Conservation (phyloP, 345 rosid genomes). For the Bruguiera gymnorhiza region DNA sequence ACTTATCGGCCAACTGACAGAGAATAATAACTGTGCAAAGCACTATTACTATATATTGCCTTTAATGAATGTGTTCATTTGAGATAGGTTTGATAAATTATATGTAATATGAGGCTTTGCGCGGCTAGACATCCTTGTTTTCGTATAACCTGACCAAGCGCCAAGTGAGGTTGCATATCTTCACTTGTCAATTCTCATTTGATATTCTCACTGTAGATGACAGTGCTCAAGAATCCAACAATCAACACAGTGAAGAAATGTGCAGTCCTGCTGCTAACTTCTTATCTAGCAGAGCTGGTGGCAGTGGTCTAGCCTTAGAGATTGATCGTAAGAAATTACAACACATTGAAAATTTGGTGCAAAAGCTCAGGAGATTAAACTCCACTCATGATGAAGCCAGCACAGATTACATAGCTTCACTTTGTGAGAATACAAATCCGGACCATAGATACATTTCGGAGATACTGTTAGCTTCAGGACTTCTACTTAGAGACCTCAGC, state of each 20-base stretch:
- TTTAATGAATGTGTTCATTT: no score
- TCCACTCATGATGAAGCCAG: conserved; percentile 83
- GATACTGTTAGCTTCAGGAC: conserved; percentile 90
- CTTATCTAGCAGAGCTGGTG: conserved; percentile 23
- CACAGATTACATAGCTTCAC: conserved; percentile 90
- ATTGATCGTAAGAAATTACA: conserved; percentile 77
- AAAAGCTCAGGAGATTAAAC: conserved; percentile 78
- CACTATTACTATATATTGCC: no score
- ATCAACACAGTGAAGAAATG: conserved; percentile 38
- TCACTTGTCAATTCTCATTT: conserved; percentile 26
- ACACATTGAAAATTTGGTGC: conserved; percentile 80
- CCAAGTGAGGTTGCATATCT: background rate
- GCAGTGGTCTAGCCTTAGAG: conserved; percentile 51
- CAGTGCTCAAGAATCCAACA: conserved; percentile 28
- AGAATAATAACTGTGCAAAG: no score
- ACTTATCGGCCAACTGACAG: no score
- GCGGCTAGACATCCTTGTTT: no score
- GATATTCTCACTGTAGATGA: conserved; percentile 39
- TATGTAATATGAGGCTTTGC: no score
- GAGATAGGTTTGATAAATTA: no score
- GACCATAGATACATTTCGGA: conserved; percentile 93
- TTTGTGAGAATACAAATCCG: conserved; percentile 77
- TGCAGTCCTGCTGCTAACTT: conserved; percentile 45
- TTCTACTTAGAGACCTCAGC: conserved; percentile 73
- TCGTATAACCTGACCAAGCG: no score